Conservation (phyloP, 306 rosid genomes). For the Psophocarpus tetragonolobus region DNA sequence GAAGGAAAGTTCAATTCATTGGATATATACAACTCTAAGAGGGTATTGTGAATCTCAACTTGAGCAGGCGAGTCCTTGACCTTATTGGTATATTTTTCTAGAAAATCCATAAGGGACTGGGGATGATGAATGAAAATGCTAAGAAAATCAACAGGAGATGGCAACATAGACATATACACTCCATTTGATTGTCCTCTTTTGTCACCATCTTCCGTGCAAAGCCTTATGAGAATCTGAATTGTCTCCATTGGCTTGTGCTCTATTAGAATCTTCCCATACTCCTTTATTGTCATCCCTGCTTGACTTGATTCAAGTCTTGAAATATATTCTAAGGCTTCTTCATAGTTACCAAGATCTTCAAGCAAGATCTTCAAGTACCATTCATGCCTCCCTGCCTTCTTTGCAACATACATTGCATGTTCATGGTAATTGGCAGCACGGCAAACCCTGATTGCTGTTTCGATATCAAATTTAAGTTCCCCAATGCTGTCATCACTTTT, state of each 20-base stretch:
- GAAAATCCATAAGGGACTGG: conserved; percentile 87
- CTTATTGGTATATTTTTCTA: conserved; percentile 84
- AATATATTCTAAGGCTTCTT: conserved; percentile 88
- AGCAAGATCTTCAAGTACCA: conserved; percentile 96
- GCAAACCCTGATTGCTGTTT: conserved; percentile 95
- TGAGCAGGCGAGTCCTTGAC: conserved; percentile 96
- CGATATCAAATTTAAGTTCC: conserved; percentile 92
- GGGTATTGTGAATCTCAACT: conserved; percentile 93
- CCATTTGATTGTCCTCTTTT: conserved; percentile 53
- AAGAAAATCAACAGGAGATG: conserved; percentile 98
- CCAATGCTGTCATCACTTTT: conserved; percentile 84
- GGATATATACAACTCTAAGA: conserved; percentile 90
- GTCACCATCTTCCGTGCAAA: conserved; percentile 84
- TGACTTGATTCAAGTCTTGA: conserved; percentile 91
- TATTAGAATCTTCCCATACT: conserved; percentile 94
- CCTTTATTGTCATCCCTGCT: conserved; percentile 91
- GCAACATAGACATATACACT: conserved; percentile 74
- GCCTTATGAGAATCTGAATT: conserved; percentile 81
- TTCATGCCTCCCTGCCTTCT: conserved; percentile 92
- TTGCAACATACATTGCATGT: conserved; percentile 99
- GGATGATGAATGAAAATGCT: conserved; percentile 93
- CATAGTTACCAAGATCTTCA: conserved; percentile 98
- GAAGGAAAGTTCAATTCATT: conserved; percentile 83
- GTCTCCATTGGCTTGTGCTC: conserved; percentile 95
- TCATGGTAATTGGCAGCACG: conserved; percentile 99